A percentile compares a stretch with the other conserved stretches of the same genome.
Evolutionary conservation across 2,329 filamentous ascomycete species (phyloP).

Genomic region (Beauveria caledonica): DNA sequence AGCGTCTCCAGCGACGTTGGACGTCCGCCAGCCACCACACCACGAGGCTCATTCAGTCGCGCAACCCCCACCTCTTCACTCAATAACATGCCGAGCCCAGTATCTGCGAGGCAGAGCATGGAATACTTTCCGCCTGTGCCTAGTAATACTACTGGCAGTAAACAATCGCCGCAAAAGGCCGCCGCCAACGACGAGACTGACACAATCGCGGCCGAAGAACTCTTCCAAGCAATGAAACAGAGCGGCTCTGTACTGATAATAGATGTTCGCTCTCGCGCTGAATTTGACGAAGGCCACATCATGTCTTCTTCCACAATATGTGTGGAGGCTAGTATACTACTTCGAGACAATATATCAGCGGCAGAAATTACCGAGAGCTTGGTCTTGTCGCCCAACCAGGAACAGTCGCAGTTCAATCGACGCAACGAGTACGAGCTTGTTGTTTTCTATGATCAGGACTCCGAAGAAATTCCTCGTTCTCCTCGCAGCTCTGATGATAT

Average conservation of each 20-base stretch:
- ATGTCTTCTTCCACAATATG: constrained; percentile 78
- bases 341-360: constrained; percentile 59
- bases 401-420: constrained; percentile 64
- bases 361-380: constrained; percentile 58
- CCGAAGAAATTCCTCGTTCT: constrained; percentile 40
- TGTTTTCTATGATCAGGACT: constrained; percentile 77
- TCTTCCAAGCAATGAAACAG: constrained; percentile 60
- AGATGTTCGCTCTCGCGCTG: constrained; percentile 71
- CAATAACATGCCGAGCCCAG: constrained; percentile 20
- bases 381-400: constrained; percentile 62
- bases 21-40: constrained; percentile 55
- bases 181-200: constrained; percentile 23
- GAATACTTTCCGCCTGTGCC: constrained; percentile 24
- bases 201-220: constrained; percentile 57
- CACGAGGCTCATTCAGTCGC: constrained; percentile 54
- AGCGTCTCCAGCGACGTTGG: constrained; percentile 58
- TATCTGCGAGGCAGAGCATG: constrained; percentile 20
- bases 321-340: constrained; percentile 68
- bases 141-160: constrained; percentile 10
- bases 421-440: constrained; percentile 75
- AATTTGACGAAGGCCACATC: constrained; percentile 85
- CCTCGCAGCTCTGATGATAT: constrained; percentile 32
- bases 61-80: constrained; percentile 44
- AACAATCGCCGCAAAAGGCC: constrained; percentile 20
- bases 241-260: constrained; percentile 65